Conservation (phyloP, 75 land plant genomes). For the Azolla pinnata region DNA sequence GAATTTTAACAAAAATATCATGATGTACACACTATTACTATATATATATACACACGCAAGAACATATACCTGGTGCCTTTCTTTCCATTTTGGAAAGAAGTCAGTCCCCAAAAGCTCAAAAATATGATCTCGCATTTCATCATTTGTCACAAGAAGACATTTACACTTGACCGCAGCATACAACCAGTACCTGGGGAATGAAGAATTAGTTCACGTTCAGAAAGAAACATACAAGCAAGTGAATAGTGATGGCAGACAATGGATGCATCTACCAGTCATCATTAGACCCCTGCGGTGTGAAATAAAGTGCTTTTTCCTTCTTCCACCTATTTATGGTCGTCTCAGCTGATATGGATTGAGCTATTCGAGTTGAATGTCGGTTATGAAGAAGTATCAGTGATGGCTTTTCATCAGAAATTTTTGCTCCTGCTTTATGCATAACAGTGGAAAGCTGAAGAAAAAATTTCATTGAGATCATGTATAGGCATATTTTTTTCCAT, state of each 20-base stretch:
- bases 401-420: conserved; percentile 44
- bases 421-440: conserved; percentile 48
- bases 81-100: conserved; percentile 89
- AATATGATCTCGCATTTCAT: conserved; percentile 95
- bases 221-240: neutral
- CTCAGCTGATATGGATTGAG: conserved; percentile 34
- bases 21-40: neutral
- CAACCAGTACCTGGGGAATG: conserved; percentile 77
- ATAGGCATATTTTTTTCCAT: too few species aligned
- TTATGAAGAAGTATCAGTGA: conserved; percentile 81
- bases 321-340: conserved; percentile 55
- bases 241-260: too few species aligned
- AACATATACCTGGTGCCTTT: conserved; percentile 74
- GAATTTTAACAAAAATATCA: neutral
- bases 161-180: conserved; percentile 86
- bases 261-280: conserved; percentile 99
- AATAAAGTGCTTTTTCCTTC: conserved; percentile 57
- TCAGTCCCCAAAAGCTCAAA: conserved; percentile 72
- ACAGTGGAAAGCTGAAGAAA: conserved; percentile 52
- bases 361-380: conserved; percentile 41
- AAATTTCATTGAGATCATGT: too few species aligned
- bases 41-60: neutral
- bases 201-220: neutral
- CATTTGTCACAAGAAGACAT: conserved; percentile 88
- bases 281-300: conserved; percentile 89